Evolutionary conservation across 768 basidiomycete genomes (phyloP).

Genomic region (Panus rudis): DNA sequence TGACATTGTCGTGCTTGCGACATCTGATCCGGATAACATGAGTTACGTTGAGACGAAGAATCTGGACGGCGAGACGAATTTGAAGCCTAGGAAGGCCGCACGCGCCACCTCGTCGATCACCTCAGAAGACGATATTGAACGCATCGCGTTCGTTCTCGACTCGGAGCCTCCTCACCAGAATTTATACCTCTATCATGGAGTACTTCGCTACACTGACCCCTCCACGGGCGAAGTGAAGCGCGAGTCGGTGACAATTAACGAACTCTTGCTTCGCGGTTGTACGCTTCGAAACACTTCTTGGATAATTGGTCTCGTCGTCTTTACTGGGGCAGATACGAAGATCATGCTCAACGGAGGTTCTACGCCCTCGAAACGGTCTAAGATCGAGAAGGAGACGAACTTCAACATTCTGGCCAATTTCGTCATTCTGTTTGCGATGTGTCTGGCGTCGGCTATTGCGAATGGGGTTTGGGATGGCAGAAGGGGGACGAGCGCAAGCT

Average conservation of each 20-base stretch:
- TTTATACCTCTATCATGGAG: slow-evolving; percentile 84
- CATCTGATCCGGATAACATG: slow-evolving; percentile 84
- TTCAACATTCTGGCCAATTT: slow-evolving; percentile 98
- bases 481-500: slow-evolving; percentile 55
- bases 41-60: slow-evolving; percentile 99
- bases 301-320: slow-evolving; percentile 91
- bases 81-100: slow-evolving; percentile 78
- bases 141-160: slow-evolving; percentile 81
- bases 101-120: slow-evolving; percentile 67
- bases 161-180: slow-evolving; percentile 93
- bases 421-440: slow-evolving; percentile 67
- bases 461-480: slow-evolving; percentile 64
- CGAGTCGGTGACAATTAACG: slow-evolving; percentile 82
- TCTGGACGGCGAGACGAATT: slow-evolving; percentile 93
- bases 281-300: slow-evolving; percentile 84
- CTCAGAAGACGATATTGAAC: slow-evolving; percentile 88
- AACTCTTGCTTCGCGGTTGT: slow-evolving; percentile 87
- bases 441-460: slow-evolving; percentile 65
- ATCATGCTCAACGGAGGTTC: slow-evolving; percentile 89
- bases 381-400: slow-evolving; percentile 97
- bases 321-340: slow-evolving; percentile 89
- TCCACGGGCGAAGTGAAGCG: slow-evolving; percentile 44
- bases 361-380: slow-evolving; percentile 93
- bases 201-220: slow-evolving; percentile 66
- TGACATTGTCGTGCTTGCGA: slow-evolving; percentile 88